A percentile compares a stretch with the other conserved stretches of the same genome.
Conservation (phyloP, 495 filamentous ascomycete species). For the Glarea lozoyensis region DNA sequence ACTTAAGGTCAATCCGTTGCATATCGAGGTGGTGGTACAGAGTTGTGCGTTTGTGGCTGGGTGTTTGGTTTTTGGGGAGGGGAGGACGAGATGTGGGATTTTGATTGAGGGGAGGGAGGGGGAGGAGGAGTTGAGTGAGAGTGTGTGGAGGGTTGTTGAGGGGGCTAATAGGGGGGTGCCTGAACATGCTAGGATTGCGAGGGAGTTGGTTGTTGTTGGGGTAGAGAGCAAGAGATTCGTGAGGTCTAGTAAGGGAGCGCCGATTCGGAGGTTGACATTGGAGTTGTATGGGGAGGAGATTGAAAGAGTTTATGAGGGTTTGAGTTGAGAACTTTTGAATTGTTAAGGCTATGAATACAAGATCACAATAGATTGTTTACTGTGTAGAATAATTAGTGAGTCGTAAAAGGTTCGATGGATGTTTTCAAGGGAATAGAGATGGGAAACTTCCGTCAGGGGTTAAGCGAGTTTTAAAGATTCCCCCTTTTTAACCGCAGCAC, state of each 20-base stretch:
- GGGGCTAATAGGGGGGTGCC: conserved; percentile 37
- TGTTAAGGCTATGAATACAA: too few relatives aligned
- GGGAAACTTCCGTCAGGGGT: too few relatives aligned
- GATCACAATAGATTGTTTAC: too few relatives aligned
- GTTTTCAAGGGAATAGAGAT: too few relatives aligned
- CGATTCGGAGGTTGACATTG: conserved; percentile 36
- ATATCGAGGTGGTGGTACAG: conserved; percentile 37
- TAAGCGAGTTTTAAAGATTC: too few relatives aligned
- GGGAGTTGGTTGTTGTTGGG: conserved; percentile 31
- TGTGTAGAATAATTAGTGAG: too few relatives aligned
- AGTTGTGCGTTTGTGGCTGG: conserved; percentile 36
- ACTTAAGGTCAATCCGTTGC: conserved; percentile 51
- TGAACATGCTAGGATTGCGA: conserved; percentile 34
- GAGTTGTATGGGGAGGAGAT: conserved; percentile 46
- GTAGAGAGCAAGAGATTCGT: conserved; percentile 39
- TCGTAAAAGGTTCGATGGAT: too few relatives aligned
- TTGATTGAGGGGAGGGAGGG: conserved; percentile 36
- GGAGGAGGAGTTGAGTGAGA: conserved; percentile 18
- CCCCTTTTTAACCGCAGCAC: too few relatives aligned
- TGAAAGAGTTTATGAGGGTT: conserved; percentile 35
- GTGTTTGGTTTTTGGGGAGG: conserved; percentile 39
- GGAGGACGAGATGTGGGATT: conserved; percentile 39
- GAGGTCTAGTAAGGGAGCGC: conserved; percentile 45
- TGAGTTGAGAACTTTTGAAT: too few relatives aligned
- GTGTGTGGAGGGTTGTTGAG: conserved; percentile 24